A percentile compares a stretch with the other conserved stretches of the same genome.
Conservation (phyloP, 257 asterid species). For the Lycium barbarum region DNA sequence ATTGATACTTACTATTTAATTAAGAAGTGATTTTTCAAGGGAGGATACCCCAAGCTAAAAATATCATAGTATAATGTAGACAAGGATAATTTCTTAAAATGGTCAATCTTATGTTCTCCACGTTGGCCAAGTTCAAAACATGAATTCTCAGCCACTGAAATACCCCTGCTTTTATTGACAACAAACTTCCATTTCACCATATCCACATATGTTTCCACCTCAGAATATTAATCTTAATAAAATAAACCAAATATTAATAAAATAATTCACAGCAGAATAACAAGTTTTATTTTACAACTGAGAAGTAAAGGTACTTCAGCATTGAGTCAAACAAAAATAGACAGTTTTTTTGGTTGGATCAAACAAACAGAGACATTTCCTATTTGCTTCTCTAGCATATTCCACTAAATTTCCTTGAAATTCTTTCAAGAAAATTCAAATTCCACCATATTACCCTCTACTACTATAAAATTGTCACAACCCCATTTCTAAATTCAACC, state of each 20-base stretch:
- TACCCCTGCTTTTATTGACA: conserved; percentile 26
- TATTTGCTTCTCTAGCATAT: conserved; percentile 19
- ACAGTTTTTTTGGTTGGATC: not conserved
- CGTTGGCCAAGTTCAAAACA: conserved; percentile 21
- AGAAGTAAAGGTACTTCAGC: not conserved
- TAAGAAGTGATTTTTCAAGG: no score
- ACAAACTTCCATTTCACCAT: not conserved
- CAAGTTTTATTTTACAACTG: not conserved
- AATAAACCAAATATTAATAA: not conserved
- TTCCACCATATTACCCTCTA: conserved; percentile 14
- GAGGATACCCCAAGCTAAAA: no score
- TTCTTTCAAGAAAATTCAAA: not conserved
- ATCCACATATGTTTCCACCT: conserved; percentile 32
- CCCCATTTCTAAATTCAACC: conserved; percentile 13
- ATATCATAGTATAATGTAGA: no score
- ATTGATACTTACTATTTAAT: no score
- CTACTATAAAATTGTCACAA: not conserved
- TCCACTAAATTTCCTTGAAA: conserved; percentile 9
- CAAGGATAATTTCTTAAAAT: not conserved
- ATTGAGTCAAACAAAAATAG: not conserved
- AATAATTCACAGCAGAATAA: not conserved
- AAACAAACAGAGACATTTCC: not conserved
- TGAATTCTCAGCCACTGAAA: conserved; percentile 27
- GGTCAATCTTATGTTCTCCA: not conserved
- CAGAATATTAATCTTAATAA: not conserved